Conservation (phyloP, 768 basidiomycete species). For the Serendipita sp. region DNA sequence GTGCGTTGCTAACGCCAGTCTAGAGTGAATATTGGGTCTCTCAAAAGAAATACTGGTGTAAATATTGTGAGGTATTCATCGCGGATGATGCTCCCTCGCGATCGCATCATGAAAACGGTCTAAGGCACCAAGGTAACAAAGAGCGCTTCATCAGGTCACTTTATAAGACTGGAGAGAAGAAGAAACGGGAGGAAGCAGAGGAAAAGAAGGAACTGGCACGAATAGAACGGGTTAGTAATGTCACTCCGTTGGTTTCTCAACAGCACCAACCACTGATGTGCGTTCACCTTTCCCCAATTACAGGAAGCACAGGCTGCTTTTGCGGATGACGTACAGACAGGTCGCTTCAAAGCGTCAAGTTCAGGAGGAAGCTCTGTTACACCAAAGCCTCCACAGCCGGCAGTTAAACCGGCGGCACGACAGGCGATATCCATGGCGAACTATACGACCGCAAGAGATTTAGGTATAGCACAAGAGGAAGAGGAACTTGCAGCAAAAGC, state of each 20-base stretch:
- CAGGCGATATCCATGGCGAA: slow-evolving; percentile 41
- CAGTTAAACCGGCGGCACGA: slow-evolving; percentile 24
- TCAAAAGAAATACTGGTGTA: slow-evolving; percentile 85
- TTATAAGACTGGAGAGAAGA: slow-evolving; percentile 85
- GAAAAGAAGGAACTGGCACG: slow-evolving; percentile 75
- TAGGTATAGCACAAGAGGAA: slow-evolving; percentile 70
- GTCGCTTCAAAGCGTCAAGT: slow-evolving; percentile 30
- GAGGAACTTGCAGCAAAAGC: slow-evolving; percentile 47
- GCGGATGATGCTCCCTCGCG: slow-evolving; percentile 90
- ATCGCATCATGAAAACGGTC: slow-evolving; percentile 80
- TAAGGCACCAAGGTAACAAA: slow-evolving; percentile 86
- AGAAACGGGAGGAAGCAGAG: slow-evolving; percentile 68
- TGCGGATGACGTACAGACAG: slow-evolving; percentile 59
- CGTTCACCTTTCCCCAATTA: not conserved
- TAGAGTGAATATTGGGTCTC: slow-evolving; percentile 85
- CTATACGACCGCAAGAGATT: slow-evolving; percentile 74
- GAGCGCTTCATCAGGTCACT: slow-evolving; percentile 84
- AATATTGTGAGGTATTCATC: slow-evolving; percentile 95
- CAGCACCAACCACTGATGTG: slow-evolving; percentile 10
- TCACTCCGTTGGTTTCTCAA: not conserved
- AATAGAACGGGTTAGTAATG: slow-evolving; percentile 52
- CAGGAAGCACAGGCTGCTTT: slow-evolving; percentile 72
- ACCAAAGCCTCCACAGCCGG: slow-evolving; percentile 25
- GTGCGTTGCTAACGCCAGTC: no score
- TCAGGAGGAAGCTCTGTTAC: slow-evolving; percentile 14